Evolutionary conservation across 768 basidiomycete species (phyloP).

Genomic region (Tricholoma hemisulphureum): DNA sequence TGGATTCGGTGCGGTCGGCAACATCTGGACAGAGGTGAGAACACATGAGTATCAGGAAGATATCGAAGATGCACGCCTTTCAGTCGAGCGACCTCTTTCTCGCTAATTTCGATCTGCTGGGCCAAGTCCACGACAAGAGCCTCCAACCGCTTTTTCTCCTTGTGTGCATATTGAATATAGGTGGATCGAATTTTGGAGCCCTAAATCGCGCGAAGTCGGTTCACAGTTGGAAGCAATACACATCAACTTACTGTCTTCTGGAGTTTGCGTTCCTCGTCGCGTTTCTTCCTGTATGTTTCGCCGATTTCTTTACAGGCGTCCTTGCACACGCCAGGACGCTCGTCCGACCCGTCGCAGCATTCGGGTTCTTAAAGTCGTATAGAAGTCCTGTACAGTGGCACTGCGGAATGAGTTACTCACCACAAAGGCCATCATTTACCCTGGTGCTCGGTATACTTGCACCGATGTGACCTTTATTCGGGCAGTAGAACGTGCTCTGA

Average conservation of each 20-base stretch:
- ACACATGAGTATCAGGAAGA: not conserved
- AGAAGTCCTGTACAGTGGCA: conserved; percentile 4
- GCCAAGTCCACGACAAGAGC: conserved; percentile 50
- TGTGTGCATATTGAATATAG: conserved; percentile 84
- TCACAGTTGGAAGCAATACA: not conserved
- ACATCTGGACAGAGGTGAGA: conserved; percentile 49
- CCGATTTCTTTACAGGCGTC: conserved; percentile 79
- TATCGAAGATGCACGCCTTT: conserved; percentile 46
- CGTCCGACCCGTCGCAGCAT: conserved; percentile 97
- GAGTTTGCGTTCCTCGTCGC: conserved; percentile 73
- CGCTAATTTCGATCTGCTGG: conserved; percentile 58
- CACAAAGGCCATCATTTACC: conserved; percentile 92
- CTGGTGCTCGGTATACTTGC: conserved; percentile 72
- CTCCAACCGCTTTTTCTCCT: conserved; percentile 86
- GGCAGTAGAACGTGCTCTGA: conserved; percentile 76
- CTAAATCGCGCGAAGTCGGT: conserved; percentile 35
- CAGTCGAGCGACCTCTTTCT: conserved; percentile 72
- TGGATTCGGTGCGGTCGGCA: conserved; percentile 72
- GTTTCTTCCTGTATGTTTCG: conserved; percentile 60
- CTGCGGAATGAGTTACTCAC: conserved; percentile 42
- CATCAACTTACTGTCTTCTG: conserved; percentile 65
- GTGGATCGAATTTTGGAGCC: conserved; percentile 89
- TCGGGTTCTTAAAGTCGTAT: conserved; percentile 59
- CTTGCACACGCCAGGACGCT: conserved; percentile 74
- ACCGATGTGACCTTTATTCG: conserved; percentile 86